These are phyloP conservation scores for Austroboletus eburneus DNA, from an alignment of 768 basidiomycete genomes.

Conservation along the genomic window DNA sequence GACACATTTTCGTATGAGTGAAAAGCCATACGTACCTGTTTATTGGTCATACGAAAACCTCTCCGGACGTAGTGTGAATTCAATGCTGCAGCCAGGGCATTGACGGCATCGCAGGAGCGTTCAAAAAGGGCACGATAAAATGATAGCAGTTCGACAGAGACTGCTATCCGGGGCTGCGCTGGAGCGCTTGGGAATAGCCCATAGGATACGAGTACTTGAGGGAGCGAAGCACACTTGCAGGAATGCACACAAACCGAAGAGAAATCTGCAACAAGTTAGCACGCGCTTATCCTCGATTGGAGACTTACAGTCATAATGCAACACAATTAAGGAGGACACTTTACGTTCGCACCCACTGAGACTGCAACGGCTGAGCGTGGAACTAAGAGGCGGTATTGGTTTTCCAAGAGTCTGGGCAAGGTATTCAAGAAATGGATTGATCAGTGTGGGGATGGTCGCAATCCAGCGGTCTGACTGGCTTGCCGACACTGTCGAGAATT, in stretches of 20 bases:
- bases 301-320: background rate
- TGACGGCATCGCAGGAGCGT: background rate
- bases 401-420: background rate
- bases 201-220: background rate
- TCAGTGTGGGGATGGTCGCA: background rate
- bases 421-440: background rate
- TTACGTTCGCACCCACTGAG: background rate
- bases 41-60: background rate
- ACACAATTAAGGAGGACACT: background rate
- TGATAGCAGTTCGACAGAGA: background rate
- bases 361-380: background rate
- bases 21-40: background rate
- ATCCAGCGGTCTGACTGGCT: background rate
- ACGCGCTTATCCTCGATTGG: background rate
- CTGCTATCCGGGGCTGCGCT: background rate
- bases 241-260: too few species aligned
- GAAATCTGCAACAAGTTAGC: background rate
- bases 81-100: background rate
- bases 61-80: background rate
- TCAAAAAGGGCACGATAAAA: background rate
- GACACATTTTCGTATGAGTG: background rate
- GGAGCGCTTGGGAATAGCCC: background rate
- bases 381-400: background rate
- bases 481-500: too few species aligned
- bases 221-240: background rate